Conservation (phyloP, 2,329 filamentous ascomycete genomes). For the Fusarium camptoceras region DNA sequence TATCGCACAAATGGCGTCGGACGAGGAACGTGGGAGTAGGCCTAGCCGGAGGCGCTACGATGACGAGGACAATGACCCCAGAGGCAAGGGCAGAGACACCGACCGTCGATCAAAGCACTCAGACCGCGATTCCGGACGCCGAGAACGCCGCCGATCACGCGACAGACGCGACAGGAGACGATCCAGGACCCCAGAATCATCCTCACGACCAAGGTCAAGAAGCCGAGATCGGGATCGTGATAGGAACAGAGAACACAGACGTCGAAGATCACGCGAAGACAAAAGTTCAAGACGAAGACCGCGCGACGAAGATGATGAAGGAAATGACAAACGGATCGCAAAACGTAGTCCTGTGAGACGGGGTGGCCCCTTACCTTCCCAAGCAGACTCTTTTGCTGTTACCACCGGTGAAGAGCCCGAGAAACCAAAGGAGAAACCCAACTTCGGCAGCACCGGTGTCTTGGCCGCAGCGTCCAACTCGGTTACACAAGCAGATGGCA, state of each 20-base stretch:
- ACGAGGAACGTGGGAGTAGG: constrained; percentile 39
- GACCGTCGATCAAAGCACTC: constrained; percentile 41
- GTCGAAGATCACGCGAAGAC: constrained; percentile 52
- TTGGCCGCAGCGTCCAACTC: constrained; percentile 90
- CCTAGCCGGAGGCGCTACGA: constrained; percentile 35
- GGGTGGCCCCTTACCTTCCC: constrained; percentile 68
- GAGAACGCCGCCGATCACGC: constrained; percentile 47
- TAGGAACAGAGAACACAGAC: constrained; percentile 43
- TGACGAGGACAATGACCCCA: constrained; percentile 32
- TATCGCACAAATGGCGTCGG: constrained; percentile 44
- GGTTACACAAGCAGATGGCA: constrained; percentile 76
- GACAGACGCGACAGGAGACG: constrained; percentile 48
- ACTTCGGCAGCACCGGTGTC: constrained; percentile 82
- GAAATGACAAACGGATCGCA: constrained; percentile 39
- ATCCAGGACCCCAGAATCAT: constrained; percentile 49
- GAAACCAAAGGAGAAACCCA: constrained; percentile 85
- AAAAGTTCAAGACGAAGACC: constrained; percentile 44
- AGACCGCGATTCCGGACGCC: constrained; percentile 42
- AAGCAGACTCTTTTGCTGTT: constrained; percentile 69
- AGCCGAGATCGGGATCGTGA: constrained; percentile 46
- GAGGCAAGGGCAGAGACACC: constrained; percentile 30
- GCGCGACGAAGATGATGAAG: constrained; percentile 30
- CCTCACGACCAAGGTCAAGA: constrained; percentile 41
- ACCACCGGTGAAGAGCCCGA: constrained; percentile 60
- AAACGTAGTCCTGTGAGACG: constrained; percentile 47